Evolutionary conservation across 495 filamentous ascomycete genomes (phyloP).

Genomic region (Copromyces sp.): DNA sequence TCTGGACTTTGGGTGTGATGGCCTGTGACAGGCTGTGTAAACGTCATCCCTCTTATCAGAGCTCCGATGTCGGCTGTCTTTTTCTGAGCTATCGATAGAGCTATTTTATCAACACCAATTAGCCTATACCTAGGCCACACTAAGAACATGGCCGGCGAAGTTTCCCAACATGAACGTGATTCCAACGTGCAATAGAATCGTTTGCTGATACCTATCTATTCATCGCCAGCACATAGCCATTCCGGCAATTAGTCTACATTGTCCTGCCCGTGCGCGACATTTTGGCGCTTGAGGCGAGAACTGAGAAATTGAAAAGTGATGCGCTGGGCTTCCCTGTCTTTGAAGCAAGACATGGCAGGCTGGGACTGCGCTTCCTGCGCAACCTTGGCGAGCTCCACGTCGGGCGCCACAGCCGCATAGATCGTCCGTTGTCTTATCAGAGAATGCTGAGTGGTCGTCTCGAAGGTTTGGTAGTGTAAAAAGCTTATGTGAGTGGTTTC

Average conservation of each 20-base stretch:
- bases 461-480: constrained; percentile 1
- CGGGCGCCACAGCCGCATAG: not conserved
- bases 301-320: not conserved
- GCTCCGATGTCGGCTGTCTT: not conserved
- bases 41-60: not conserved
- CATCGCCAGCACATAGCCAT: not conserved
- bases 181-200: not conserved
- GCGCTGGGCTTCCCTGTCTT: not conserved
- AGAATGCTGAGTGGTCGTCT: constrained; percentile 9
- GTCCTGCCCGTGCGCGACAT: not conserved
- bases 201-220: not conserved
- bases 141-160: not conserved
- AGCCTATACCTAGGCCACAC: not conserved
- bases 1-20: not conserved
- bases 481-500: constrained; percentile 6
- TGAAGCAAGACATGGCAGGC: not conserved
- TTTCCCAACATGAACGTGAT: not conserved
- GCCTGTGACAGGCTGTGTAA: not conserved
- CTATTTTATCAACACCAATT: not conserved
- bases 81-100: not conserved
- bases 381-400: not conserved
- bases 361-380: not conserved
- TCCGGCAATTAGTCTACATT: not conserved
- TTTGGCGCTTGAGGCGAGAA: not conserved
- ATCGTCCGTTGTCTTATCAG: constrained; percentile 4